These are phyloP conservation scores for Pyrenophora teres DNA, from an alignment of 2,329 filamentous ascomycete species.

Conservation along the genomic window DNA sequence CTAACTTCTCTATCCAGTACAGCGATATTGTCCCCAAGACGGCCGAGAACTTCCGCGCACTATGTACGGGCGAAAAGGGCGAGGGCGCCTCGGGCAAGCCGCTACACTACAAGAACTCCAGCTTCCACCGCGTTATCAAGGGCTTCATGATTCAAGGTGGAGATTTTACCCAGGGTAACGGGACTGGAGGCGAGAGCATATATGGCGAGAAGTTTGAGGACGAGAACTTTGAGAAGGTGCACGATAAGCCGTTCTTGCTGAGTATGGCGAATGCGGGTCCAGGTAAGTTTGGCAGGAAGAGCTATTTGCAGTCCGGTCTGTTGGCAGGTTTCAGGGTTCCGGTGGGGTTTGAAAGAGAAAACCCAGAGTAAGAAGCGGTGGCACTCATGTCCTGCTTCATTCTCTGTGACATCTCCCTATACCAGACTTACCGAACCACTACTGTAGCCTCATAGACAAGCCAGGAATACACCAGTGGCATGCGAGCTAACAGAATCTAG, in stretches of 20 bases:
- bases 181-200: slow-evolving; percentile 94
- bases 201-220: slow-evolving; percentile 97
- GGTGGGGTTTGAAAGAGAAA: too few relatives aligned
- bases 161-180: slow-evolving; percentile 93
- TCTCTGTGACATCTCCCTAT: too few relatives aligned
- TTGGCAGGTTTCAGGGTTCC: background rate
- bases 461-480: too few relatives aligned
- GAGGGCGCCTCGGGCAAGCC: slow-evolving; percentile 78
- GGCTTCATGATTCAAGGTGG: slow-evolving; percentile 98
- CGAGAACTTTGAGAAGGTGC: slow-evolving; percentile 91
- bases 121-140: slow-evolving; percentile 97
- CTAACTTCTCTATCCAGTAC: slow-evolving; percentile 37
- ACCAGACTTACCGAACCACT: too few relatives aligned
- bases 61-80: slow-evolving; percentile 96
- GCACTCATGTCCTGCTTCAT: too few relatives aligned
- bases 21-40: slow-evolving; percentile 80
- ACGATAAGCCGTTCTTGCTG: slow-evolving; percentile 89
- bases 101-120: slow-evolving; percentile 88
- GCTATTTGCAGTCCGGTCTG: background rate
- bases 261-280: slow-evolving; percentile 98
- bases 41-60: slow-evolving; percentile 90
- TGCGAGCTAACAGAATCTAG: slow-evolving; percentile 49
- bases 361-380: too few relatives aligned
- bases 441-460: too few relatives aligned
- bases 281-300: slow-evolving; percentile 57